These are phyloP conservation scores for Nakazawaea holstii DNA, from an alignment of 805 yeast species.

Conservation along the genomic window DNA sequence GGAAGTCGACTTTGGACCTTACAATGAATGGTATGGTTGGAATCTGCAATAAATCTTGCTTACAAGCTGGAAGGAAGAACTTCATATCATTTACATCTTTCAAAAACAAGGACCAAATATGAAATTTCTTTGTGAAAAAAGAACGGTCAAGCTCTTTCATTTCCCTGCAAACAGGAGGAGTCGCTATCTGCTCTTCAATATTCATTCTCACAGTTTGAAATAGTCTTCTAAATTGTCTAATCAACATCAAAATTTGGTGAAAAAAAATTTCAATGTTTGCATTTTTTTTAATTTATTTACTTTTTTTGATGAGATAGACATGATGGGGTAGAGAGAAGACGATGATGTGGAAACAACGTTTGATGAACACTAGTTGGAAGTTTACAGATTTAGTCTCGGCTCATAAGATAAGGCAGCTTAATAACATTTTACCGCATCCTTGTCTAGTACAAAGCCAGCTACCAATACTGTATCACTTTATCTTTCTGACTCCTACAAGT, in stretches of 20 bases:
- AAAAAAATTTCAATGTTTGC: background rate
- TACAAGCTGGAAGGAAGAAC: slow-evolving; percentile 51
- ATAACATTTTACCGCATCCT: slow-evolving; percentile 1
- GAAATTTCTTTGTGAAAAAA: slow-evolving; percentile 52
- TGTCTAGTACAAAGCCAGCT: background rate
- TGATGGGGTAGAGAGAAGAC: no score
- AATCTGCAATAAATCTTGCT: slow-evolving; percentile 59
- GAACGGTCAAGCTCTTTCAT: slow-evolving; percentile 64
- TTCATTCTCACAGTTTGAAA: background rate
- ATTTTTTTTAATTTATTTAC: background rate
- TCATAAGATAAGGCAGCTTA: background rate
- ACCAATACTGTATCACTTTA: slow-evolving; percentile 57
- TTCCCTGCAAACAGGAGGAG: slow-evolving; percentile 65
- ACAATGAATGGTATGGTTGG: slow-evolving; percentile 66
- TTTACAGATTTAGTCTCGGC: background rate
- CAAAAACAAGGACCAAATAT: slow-evolving; percentile 63
- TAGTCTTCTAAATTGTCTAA: background rate
- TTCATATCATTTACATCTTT: slow-evolving; percentile 63
- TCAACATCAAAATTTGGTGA: background rate
- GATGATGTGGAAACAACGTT: slow-evolving; percentile 6
- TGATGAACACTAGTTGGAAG: background rate
- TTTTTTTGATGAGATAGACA: background rate
- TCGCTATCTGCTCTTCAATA: slow-evolving; percentile 3
- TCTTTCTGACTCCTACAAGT: slow-evolving; percentile 57
- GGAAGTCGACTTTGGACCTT: slow-evolving; percentile 17